phyloP scores from a whole-genome alignment of 1,284 basidiomycete genomes.

The Chiua sp. region DNA sequence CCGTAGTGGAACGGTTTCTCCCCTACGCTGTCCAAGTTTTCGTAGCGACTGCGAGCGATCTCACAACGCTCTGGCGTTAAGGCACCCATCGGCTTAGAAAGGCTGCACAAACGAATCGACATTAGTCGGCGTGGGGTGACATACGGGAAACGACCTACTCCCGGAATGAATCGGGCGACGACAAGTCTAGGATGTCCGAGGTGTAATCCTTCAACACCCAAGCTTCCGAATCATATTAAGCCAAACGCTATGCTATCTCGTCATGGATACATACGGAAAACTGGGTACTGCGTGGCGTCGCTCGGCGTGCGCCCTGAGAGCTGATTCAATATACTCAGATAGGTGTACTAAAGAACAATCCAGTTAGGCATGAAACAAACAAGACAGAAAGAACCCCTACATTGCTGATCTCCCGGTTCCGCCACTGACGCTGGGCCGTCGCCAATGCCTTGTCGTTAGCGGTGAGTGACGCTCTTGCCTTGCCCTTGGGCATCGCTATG shows the following conservation, averaged over 20 bases:
- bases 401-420: constrained; percentile 88
- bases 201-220: constrained; percentile 91
- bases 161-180: constrained; percentile 69
- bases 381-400: constrained; percentile 47
- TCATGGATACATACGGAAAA: constrained; percentile 75
- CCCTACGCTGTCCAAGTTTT: constrained; percentile 78
- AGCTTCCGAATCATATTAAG: constrained; percentile 46
- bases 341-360: constrained; percentile 69
- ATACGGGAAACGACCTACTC: constrained; percentile 56
- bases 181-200: constrained; percentile 77
- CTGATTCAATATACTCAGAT: constrained; percentile 87
- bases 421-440: constrained; percentile 81
- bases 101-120: constrained; percentile 41
- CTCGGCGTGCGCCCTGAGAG: constrained; percentile 91
- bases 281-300: constrained; percentile 95
- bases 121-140: constrained; percentile 13
- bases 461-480: constrained; percentile 38
- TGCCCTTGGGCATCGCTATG: constrained; percentile 43
- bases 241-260: neutral
- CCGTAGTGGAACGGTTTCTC: constrained; percentile 94
- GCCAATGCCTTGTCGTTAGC: constrained; percentile 63
- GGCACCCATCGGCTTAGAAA: constrained; percentile 93
- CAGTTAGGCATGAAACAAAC: neutral
- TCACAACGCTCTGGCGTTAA: constrained; percentile 76
- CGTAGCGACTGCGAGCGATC: constrained; percentile 78